Conservation (phyloP, 2,329 filamentous ascomycete genomes). For the Talaromyces sp. region DNA sequence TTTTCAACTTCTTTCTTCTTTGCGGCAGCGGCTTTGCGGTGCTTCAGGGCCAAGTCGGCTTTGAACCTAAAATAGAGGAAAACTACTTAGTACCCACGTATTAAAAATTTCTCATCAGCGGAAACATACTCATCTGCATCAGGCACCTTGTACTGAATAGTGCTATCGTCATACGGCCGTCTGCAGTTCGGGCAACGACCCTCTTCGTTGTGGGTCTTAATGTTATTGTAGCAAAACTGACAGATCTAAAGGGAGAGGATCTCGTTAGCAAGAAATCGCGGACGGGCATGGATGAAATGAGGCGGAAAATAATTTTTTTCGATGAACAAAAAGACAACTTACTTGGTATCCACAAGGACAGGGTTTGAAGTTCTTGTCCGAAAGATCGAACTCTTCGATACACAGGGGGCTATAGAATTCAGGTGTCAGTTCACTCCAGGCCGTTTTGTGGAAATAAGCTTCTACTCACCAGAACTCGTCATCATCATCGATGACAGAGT, state of each 20-base stretch:
- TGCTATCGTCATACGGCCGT: constrained; percentile 91
- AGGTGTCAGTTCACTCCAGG: constrained; percentile 18
- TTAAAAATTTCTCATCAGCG: background rate
- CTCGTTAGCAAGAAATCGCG: background rate
- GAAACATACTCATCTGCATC: constrained; percentile 82
- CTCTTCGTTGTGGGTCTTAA: constrained; percentile 91
- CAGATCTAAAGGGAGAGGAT: constrained; percentile 67
- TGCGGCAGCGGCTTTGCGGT: constrained; percentile 84
- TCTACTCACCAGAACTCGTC: constrained; percentile 42
- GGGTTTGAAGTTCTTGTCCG: constrained; percentile 92
- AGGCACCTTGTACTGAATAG: constrained; percentile 93
- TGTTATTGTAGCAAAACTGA: constrained; percentile 99
- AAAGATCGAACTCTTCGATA: constrained; percentile 97
- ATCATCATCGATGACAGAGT: constrained; percentile 46
- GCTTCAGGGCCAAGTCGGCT: constrained; percentile 57
- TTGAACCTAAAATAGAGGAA: constrained; percentile 37
- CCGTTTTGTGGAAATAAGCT: constrained; percentile 11
- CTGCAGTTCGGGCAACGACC: constrained; percentile 96
- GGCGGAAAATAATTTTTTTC: background rate
- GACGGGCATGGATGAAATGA: background rate
- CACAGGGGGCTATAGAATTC: constrained; percentile 70
- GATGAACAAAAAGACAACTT: constrained; percentile 27
- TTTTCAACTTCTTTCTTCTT: constrained; percentile 95
- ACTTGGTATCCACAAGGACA: constrained; percentile 99
- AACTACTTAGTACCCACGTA: background rate